These are phyloP conservation scores for Xylaria longipes DNA, from an alignment of 495 filamentous ascomycete genomes.

Conservation along the genomic window DNA sequence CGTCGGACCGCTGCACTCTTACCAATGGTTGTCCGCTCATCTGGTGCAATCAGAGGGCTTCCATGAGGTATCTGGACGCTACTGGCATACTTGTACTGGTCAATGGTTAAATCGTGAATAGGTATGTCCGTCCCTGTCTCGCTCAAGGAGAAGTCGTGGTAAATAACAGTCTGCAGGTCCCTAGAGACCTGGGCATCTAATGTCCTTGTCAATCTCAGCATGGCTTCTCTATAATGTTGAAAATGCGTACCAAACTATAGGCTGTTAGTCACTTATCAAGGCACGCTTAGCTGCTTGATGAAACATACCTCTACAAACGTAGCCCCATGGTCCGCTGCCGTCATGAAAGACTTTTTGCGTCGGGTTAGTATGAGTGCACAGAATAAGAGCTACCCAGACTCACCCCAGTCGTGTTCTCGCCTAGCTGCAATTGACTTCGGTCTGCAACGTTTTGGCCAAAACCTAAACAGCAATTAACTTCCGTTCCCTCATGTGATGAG, in stretches of 20 bases:
- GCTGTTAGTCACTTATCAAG: not conserved
- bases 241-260: conserved; percentile 5
- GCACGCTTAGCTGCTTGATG: not conserved
- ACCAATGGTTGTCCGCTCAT: conserved; percentile 25
- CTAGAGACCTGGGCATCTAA: conserved; percentile 51
- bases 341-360: conserved; percentile 40
- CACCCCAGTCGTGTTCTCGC: conserved; percentile 44
- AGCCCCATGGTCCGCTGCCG: conserved; percentile 42
- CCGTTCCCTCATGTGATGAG: not conserved
- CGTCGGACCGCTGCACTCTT: conserved; percentile 35
- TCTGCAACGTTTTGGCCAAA: conserved; percentile 38
- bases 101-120: conserved; percentile 44
- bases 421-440: conserved; percentile 44
- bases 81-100: conserved; percentile 40
- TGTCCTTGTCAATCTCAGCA: not conserved
- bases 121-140: conserved; percentile 50
- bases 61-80: conserved; percentile 15
- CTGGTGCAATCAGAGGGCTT: not conserved
- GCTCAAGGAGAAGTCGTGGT: conserved; percentile 49
- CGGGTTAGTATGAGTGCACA: not conserved
- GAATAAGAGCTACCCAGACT: not conserved
- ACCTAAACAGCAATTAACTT: conserved; percentile 19
- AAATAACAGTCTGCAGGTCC: conserved; percentile 49
- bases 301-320: conserved; percentile 47
- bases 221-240: not conserved